phyloP scores from a whole-genome alignment of 2,329 filamentous ascomycete genomes.

The Cytospora chrysosperma region DNA sequence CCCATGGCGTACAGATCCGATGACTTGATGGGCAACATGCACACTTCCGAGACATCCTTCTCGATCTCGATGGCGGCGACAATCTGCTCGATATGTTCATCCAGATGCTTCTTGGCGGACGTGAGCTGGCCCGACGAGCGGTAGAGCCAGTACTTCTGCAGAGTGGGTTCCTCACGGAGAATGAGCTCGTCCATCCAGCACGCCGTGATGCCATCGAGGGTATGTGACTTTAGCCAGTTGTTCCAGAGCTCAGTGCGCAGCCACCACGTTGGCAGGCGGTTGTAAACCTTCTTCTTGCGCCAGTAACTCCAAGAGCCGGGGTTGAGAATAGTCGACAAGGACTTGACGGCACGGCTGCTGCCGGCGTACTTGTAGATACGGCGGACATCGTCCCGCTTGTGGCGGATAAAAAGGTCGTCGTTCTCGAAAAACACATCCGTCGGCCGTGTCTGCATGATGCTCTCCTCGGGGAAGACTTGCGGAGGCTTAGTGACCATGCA shows the following conservation, averaged over 20 bases:
- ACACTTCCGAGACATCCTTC: constrained; percentile 39
- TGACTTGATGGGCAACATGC: constrained; percentile 39
- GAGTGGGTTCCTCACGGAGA: constrained; percentile 44
- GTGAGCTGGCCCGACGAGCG: constrained; percentile 43
- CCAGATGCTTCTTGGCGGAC: constrained; percentile 44
- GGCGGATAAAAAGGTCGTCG: constrained; percentile 38
- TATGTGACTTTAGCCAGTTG: constrained; percentile 45
- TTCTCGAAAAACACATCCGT: constrained; percentile 34
- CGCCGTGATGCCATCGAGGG: constrained; percentile 47
- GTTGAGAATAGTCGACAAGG: constrained; percentile 29
- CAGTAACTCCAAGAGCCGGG: constrained; percentile 29
- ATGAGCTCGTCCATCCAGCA: constrained; percentile 52
- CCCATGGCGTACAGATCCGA: constrained; percentile 44
- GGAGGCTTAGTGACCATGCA: constrained; percentile 30
- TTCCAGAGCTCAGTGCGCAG: constrained; percentile 51
- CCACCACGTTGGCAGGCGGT: constrained; percentile 44
- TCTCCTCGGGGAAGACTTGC: constrained; percentile 32
- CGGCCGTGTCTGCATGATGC: constrained; percentile 31
- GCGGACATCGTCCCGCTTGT: constrained; percentile 31
- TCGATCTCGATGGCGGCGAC: constrained; percentile 39
- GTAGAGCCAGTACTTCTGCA: constrained; percentile 45
- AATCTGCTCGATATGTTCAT: constrained; percentile 37
- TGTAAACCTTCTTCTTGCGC: constrained; percentile 32
- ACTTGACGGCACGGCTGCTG: constrained; percentile 22
- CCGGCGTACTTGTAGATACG: constrained; percentile 29